These are phyloP conservation scores for Monocercomonoides exilis DNA, from an alignment of 78 protist species.

Conservation along the genomic window DNA sequence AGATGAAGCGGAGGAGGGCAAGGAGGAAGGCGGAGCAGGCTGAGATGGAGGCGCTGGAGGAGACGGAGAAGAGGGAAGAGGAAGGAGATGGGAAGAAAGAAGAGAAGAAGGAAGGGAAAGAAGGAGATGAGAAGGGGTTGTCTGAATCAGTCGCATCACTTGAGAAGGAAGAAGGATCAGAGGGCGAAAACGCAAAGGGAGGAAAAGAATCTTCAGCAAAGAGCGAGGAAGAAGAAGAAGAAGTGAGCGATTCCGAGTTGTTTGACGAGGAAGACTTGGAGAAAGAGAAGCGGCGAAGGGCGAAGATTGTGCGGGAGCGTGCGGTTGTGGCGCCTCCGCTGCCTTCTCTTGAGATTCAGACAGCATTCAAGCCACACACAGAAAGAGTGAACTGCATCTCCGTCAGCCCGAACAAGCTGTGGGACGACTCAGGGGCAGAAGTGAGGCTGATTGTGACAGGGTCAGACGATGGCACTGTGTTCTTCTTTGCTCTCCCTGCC, in stretches of 20 bases:
- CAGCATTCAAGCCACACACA: not conserved
- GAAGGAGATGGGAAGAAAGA: not conserved
- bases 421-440: not conserved
- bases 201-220: too few relatives aligned
- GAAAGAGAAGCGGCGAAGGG: not conserved
- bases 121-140: too few relatives aligned
- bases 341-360: not conserved
- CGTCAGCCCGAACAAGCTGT: not conserved
- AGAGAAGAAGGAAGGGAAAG: not conserved
- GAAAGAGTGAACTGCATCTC: not conserved
- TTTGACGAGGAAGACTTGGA: not conserved
- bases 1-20: not conserved
- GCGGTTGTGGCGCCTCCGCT: not conserved
- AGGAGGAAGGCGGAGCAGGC: not conserved
- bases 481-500: conserved; percentile 24
- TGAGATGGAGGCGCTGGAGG: not conserved
- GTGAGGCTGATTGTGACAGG: conserved; percentile 29
- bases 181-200: too few relatives aligned
- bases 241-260: too few relatives aligned
- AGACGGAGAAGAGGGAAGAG: not conserved
- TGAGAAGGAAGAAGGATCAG: too few relatives aligned
- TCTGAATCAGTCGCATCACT: too few relatives aligned
- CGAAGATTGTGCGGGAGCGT: not conserved
- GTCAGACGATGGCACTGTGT: conserved; percentile 35
- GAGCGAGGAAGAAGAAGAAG: not conserved